Conservation (phyloP, 2,329 filamentous ascomycete genomes). For the Dactylellina leptospora region DNA sequence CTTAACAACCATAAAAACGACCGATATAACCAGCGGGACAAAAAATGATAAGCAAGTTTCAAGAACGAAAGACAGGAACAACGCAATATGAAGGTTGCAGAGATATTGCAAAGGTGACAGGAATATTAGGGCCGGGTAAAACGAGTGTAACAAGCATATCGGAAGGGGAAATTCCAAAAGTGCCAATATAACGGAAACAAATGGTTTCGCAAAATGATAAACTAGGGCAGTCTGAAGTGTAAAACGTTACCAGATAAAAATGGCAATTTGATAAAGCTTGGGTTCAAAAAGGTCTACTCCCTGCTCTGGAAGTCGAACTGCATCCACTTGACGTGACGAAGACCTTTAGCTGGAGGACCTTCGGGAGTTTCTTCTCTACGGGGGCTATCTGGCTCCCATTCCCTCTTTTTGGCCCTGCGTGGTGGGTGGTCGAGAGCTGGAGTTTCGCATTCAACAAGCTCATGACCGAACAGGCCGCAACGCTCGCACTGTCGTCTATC, state of each 20-base stretch:
- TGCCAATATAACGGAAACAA: not conserved
- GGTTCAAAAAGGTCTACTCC: constrained; percentile 13
- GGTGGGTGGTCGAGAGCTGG: constrained; percentile 30
- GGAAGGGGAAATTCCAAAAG: constrained; percentile 16
- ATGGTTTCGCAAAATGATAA: not conserved
- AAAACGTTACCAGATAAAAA: constrained; percentile 36
- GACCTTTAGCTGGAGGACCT: constrained; percentile 47
- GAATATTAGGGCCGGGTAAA: constrained; percentile 27
- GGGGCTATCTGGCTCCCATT: constrained; percentile 48
- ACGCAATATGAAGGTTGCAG: constrained; percentile 32
- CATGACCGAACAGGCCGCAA: constrained; percentile 51
- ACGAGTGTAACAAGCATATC: constrained; percentile 47
- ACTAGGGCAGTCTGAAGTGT: constrained; percentile 32
- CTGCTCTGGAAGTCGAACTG: constrained; percentile 40
- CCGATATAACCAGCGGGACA: constrained; percentile 3
- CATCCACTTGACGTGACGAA: constrained; percentile 53
- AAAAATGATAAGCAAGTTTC: constrained; percentile 18
- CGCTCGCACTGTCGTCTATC: constrained; percentile 53
- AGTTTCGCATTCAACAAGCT: constrained; percentile 48
- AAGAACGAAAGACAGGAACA: constrained; percentile 22
- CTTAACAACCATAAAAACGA: constrained; percentile 7
- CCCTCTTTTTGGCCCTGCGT: constrained; percentile 42
- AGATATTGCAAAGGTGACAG: constrained; percentile 13
- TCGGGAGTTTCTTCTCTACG: constrained; percentile 28
- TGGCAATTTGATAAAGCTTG: not conserved